Evolutionary conservation across 192 early-diverging fungal genomes (phyloP).

Genomic region (Linderina pennispora): DNA sequence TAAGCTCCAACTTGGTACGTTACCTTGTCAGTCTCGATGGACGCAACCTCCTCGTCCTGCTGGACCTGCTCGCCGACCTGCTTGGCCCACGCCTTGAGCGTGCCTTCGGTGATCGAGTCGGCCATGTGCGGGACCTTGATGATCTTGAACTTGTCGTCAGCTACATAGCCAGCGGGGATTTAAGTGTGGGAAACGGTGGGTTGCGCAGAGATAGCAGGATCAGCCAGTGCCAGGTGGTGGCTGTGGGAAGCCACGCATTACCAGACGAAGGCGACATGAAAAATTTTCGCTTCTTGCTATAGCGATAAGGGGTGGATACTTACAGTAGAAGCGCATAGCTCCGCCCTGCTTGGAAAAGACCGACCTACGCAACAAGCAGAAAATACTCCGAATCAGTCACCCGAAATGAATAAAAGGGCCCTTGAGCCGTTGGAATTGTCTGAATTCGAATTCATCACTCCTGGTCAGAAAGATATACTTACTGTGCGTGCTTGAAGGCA

Average conservation of each 20-base stretch:
- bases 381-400: too few relatives aligned
- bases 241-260: too few relatives aligned
- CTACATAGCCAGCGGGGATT: conserved; percentile 22
- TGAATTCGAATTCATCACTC: too few relatives aligned
- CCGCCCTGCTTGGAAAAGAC: conserved; percentile 17
- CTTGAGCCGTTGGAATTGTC: too few relatives aligned
- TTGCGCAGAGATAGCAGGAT: neutral
- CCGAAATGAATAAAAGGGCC: too few relatives aligned
- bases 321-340: conserved; percentile 42
- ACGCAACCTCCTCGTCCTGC: conserved; percentile 92
- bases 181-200: neutral
- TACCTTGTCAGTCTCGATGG: conserved; percentile 99
- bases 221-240: neutral
- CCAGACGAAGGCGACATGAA: too few relatives aligned
- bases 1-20: too few relatives aligned
- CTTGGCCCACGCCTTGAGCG: conserved; percentile 92
- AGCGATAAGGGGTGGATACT: conserved; percentile 9
- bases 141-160: conserved; percentile 47
- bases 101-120: conserved; percentile 98
- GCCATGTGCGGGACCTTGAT: conserved; percentile 96
- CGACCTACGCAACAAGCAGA: conserved; percentile 12
- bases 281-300: conserved; percentile 10
- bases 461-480: too few relatives aligned
- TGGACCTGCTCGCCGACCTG: conserved; percentile 93
- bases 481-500: conserved; percentile 34